Evolutionary conservation across 2,329 filamentous ascomycete genomes (phyloP).

Genomic region (Pseudodiploospora longispora): DNA sequence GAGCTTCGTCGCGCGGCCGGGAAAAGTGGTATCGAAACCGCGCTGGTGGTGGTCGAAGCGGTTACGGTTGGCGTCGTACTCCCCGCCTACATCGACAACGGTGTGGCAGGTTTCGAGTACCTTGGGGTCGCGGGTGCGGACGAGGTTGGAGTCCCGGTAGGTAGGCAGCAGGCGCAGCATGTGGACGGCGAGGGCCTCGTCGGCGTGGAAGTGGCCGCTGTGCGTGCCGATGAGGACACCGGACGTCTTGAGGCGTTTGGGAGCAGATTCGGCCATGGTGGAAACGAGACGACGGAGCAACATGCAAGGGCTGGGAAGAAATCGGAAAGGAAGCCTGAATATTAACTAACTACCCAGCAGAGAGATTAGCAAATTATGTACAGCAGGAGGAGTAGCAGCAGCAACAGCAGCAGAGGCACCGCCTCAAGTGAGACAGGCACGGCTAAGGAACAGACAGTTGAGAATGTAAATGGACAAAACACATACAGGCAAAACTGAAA

Average conservation of each 20-base stretch:
- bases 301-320: neutral
- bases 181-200: slow-evolving; percentile 94
- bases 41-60: slow-evolving; percentile 98
- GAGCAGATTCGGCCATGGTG: slow-evolving; percentile 51
- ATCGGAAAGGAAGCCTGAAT: neutral
- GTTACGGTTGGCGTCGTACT: slow-evolving; percentile 69
- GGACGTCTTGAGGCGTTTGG: slow-evolving; percentile 79
- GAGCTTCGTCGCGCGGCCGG: slow-evolving; percentile 76
- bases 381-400: no score
- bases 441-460: no score
- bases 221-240: slow-evolving; percentile 77
- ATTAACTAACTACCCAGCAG: no score
- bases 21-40: slow-evolving; percentile 78
- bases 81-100: slow-evolving; percentile 94
- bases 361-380: no score
- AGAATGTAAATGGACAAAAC: no score
- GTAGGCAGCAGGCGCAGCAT: slow-evolving; percentile 83
- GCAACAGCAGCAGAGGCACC: no score
- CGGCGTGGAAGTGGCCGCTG: slow-evolving; percentile 97
- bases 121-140: slow-evolving; percentile 80
- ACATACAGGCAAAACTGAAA: no score
- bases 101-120: slow-evolving; percentile 78
- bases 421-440: no score
- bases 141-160: slow-evolving; percentile 64
- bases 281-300: slow-evolving; percentile 23